A percentile compares a stretch with the other conserved stretches of the same genome.
Evolutionary conservation across 768 basidiomycete species (phyloP).

Genomic region (Tylopilus cervinicoccineus): DNA sequence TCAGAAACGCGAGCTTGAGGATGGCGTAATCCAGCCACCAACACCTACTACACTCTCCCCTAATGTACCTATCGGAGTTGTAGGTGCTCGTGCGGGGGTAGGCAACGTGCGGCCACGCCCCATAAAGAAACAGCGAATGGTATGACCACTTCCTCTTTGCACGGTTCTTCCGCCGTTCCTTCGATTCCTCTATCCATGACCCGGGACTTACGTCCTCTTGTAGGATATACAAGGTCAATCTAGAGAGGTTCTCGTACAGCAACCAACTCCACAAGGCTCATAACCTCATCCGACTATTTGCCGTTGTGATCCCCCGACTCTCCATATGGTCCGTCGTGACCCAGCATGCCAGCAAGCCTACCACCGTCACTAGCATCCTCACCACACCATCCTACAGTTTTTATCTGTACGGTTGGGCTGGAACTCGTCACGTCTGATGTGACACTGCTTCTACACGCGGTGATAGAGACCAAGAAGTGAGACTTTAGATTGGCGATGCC

Average conservation of each 20-base stretch:
- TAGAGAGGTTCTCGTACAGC: slow-evolving; percentile 60
- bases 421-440: slow-evolving; percentile 3
- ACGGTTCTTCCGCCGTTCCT: background rate
- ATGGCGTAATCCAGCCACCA: slow-evolving; percentile 18
- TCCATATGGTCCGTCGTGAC: slow-evolving; percentile 7
- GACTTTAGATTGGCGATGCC: slow-evolving; percentile 8
- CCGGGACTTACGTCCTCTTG: slow-evolving; percentile 5
- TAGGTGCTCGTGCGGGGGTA: slow-evolving; percentile 56
- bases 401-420: slow-evolving; percentile 7
- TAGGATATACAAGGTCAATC: slow-evolving; percentile 66
- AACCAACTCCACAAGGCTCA: slow-evolving; percentile 71
- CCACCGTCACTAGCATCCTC: slow-evolving; percentile 1
- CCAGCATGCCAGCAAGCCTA: slow-evolving; percentile 8
- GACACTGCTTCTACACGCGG: slow-evolving; percentile 7
- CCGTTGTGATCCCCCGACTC: slow-evolving; percentile 2
- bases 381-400: slow-evolving; percentile 9
- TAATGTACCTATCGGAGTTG: slow-evolving; percentile 27
- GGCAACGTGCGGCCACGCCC: slow-evolving; percentile 61
- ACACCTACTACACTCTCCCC: slow-evolving; percentile 23
- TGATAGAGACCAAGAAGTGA: slow-evolving; percentile 12
- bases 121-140: slow-evolving; percentile 73
- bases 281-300: slow-evolving; percentile 21
- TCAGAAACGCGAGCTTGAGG: slow-evolving; percentile 34
- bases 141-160: slow-evolving; percentile 29
- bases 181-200: background rate